phyloP scores from a whole-genome alignment of 768 basidiomycete genomes.

The Imleria badia region DNA sequence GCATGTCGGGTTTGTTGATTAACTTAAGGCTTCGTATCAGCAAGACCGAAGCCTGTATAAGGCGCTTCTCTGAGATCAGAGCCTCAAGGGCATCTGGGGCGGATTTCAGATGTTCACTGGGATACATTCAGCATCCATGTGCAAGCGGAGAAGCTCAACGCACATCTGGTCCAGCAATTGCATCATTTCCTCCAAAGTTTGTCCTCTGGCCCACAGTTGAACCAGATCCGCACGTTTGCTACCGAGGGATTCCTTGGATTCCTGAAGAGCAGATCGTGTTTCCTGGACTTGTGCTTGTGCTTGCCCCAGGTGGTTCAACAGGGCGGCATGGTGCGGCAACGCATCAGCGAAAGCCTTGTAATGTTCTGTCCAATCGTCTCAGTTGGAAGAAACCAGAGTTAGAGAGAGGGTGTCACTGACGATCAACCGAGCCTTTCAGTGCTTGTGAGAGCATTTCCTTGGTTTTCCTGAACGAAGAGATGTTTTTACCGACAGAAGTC shows the following conservation, averaged over 20 bases:
- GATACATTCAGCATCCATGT: slow-evolving; percentile 16
- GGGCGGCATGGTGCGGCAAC: slow-evolving; percentile 82
- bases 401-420: slow-evolving; percentile 43
- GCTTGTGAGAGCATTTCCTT: slow-evolving; percentile 78
- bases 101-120: slow-evolving; percentile 83
- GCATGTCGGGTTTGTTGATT: slow-evolving; percentile 89
- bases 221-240: slow-evolving; percentile 86
- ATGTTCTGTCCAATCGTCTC: slow-evolving; percentile 54
- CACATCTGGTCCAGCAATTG: slow-evolving; percentile 93
- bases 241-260: slow-evolving; percentile 77
- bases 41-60: slow-evolving; percentile 84
- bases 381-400: slow-evolving; percentile 1
- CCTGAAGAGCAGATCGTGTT: slow-evolving; percentile 68
- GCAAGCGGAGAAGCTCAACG: slow-evolving; percentile 27
- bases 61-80: slow-evolving; percentile 92
- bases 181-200: slow-evolving; percentile 95
- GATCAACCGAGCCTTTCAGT: slow-evolving; percentile 85
- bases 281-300: slow-evolving; percentile 75
- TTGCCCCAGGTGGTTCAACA: slow-evolving; percentile 67
- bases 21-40: slow-evolving; percentile 86
- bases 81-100: slow-evolving; percentile 92
- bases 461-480: slow-evolving; percentile 73
- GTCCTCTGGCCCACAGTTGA: slow-evolving; percentile 85
- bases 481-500: slow-evolving; percentile 67
- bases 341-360: slow-evolving; percentile 96